Base-by-base conservation (phyloP, 306 rosid species). In the Medicago truncatula region DNA sequence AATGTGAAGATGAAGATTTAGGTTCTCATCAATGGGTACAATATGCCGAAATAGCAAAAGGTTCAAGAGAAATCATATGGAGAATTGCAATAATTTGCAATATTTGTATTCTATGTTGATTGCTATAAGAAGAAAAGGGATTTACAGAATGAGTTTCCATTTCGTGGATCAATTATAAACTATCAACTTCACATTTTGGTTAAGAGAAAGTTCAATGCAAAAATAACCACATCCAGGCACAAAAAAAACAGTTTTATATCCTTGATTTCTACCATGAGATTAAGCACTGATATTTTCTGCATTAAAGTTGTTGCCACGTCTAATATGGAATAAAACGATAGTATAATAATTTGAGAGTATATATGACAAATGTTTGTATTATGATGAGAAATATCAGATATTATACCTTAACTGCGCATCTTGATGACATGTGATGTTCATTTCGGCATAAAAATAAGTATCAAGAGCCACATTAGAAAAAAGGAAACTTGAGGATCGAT, bases 1-100 rank as follows among this genome's bases (percentile, higher is more conserved):
- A 62, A 71, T 23, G 69, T 31, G 67, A 66, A 44, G 52, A 43
- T 28, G 79, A 18, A 75, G 38, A 71, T 77, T 85, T 74, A 76
- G 71, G 59, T 43, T 63, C 61, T 23, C 43, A 77, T 20, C 9
- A 36, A 65, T 46, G 16, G 52, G 69, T 58, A 68, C 10, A 14
- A 75, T 62, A 41, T 81, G 61, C 44, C 15, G 64, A 85, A 78
- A 46, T 14, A 54, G 36, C 50, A 18, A 44, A 53, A 56, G 57
- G 71, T 23, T 70, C 49, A 25, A 63, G 56, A 68, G 31, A 70
- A 69, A 40, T 31, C 12, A 15, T 61, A 28, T 7, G 7, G 67
- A 74, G 34, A 69, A 43, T 76, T 47, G 52, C 31, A 40, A 59
- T 39, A 73, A 28, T 49, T 36, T 49, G 65, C 58, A 36, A 9